Evolutionary conservation across 805 yeast species (phyloP), one percentile per base, ranked within the genome.

Genomic region (Saturnispora ahearnii): DNA sequence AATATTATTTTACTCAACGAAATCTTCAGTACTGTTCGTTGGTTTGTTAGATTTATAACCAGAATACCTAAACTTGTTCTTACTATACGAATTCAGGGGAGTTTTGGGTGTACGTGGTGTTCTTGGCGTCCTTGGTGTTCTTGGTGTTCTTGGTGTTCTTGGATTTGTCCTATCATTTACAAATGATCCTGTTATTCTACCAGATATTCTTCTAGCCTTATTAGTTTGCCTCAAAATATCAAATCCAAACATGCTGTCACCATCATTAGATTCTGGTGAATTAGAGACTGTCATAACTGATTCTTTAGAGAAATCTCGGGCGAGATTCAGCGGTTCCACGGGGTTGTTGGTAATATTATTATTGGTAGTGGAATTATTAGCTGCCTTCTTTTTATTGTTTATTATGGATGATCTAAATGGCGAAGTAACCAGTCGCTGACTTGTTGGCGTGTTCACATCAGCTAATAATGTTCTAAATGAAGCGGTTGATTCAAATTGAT

Each of bases 401-500:
- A 34, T 34, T 12, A 33, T 45, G 4, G 44, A 41, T 41, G 41
- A 47, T 41, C 49, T 50, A 15, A 41, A 53, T 34, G 53, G 46
- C 7, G 55, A 50, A 3, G 57, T 43, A 51, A 45, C 45, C 29
- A 53, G 10, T 24, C 51, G 43, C 18, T 49, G 49, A 6, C 28
- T 41, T 9, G 43, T 49, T 38, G 53, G 49, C 18, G 50, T 55
- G 8, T 50, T 55, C 15, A 63, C 58, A 41, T 55, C 58, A 1
- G 51, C 54, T 30, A 51, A 42, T 26, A 52, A 47, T 12, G 57
- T 86, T 61, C 82, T 82, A 72, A 87, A 87, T 3, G 95, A 85
- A 0, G 87, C 74, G 45, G 82, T 82, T 0, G 95, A 84, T 12
- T 65, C 47, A 43, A 62, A 61, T 24, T 59, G 62, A 50, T 55